Evolutionary conservation across 208 protist genomes (phyloP), one percentile per base, ranked within the genome.

Genomic region (Wallacemonas sp.): DNA sequence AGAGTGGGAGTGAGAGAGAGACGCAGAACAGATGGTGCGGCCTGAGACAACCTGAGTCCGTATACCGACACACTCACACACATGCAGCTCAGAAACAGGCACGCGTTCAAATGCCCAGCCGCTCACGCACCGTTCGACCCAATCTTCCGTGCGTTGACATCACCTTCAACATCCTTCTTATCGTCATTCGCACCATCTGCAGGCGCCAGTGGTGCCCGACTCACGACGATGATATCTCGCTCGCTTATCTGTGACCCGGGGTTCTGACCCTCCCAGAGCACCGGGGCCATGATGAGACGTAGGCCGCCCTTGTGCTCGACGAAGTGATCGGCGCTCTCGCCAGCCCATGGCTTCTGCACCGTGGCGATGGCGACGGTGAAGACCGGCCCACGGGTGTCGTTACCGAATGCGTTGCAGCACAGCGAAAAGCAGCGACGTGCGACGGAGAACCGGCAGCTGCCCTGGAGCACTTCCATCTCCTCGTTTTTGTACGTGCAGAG

Each of bases 211-310:
- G 39, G 64, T 6, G 36, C 41, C n/a, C 19, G 54, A 32, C 80
- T 92, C 30, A 92, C 85, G 57, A 74, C 79, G 12, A 92, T 63
- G 49, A 88, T 61, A 46, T 92, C 81, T 19, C 52, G 83, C 67
- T 88, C 81, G 24, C 65, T 85, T 38, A 92, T 80, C 54, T 78
- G 67, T 23, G 81, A 88, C n/a, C 71, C 77, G 1, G 64, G 56
- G 43, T 48, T 80, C 55, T 57, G 55, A 0, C 85, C 85, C 52
- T 88, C 79, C 68, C 67, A 72, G 36, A 87, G 66, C 63, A 73
- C 81, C 2, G 85, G 81, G 9, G 81, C 80, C 81, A 92, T 88
- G 29, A 92, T 66, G 11, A 92, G 69, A 0, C 79, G 78, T 17
- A 88, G 56, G 2, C 81, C 81, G 36, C 78, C 79, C 65, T 78